Evolutionary conservation across 352 stramenopile species (phyloP).

Genomic region (Phytophthora pluvialis): DNA sequence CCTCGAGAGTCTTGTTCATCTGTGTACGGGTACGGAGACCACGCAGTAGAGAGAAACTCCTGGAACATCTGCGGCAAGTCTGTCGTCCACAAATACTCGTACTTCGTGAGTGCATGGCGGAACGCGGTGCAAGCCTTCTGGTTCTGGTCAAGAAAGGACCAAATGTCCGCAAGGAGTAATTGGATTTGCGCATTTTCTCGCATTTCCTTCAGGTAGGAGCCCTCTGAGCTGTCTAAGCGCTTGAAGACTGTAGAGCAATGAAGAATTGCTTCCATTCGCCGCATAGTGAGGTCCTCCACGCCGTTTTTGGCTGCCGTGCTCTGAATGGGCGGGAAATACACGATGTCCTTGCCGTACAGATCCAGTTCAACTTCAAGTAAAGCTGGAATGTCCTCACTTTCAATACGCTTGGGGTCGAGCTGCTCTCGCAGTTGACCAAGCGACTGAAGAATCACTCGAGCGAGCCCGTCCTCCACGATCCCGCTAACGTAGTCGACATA

Average conservation of each 20-base stretch:
- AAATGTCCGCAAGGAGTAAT: slow-evolving; percentile 80
- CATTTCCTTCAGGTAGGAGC: slow-evolving; percentile 91
- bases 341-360: slow-evolving; percentile 84
- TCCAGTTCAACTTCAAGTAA: slow-evolving; percentile 93
- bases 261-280: slow-evolving; percentile 73
- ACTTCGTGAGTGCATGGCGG: slow-evolving; percentile 82
- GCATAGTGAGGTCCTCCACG: slow-evolving; percentile 70
- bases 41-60: slow-evolving; percentile 78
- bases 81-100: slow-evolving; percentile 93
- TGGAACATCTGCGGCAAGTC: slow-evolving; percentile 90
- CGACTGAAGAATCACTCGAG: slow-evolving; percentile 74
- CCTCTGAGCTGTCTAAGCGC: slow-evolving; percentile 86
- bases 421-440: slow-evolving; percentile 79
- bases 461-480: slow-evolving; percentile 88
- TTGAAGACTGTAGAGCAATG: slow-evolving; percentile 76
- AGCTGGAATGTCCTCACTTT: slow-evolving; percentile 83
- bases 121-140: slow-evolving; percentile 69
- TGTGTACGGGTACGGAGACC: slow-evolving; percentile 51
- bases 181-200: slow-evolving; percentile 83
- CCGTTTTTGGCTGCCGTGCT: slow-evolving; percentile 52
- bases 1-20: slow-evolving; percentile 24
- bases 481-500: slow-evolving; percentile 94
- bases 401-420: slow-evolving; percentile 82
- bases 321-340: slow-evolving; percentile 80
- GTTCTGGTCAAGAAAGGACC: slow-evolving; percentile 82